Conservation (phyloP, 805 yeast genomes). For the Yarrowia sp. region DNA sequence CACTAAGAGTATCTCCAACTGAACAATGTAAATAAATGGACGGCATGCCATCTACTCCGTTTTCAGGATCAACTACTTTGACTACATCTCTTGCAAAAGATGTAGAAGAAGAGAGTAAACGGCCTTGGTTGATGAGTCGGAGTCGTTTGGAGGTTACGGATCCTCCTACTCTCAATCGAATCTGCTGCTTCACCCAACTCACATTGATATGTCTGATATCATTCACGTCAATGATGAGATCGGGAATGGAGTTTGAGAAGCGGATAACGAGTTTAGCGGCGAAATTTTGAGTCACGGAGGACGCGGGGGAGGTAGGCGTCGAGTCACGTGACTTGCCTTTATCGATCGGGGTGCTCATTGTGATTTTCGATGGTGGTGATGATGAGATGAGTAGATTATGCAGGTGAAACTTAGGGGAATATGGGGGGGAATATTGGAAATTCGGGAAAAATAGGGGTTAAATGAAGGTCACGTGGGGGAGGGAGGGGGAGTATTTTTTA, state of each 20-base stretch:
- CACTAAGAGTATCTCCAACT: slow-evolving; percentile 61
- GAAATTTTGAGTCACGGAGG: not conserved
- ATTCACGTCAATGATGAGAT: slow-evolving; percentile 43
- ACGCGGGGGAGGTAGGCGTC: not conserved
- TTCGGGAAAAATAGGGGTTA: too few relatives aligned
- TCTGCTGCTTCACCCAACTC: slow-evolving; percentile 44
- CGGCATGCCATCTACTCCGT: slow-evolving; percentile 29
- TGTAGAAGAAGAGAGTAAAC: slow-evolving; percentile 57
- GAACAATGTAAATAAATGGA: slow-evolving; percentile 74
- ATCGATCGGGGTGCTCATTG: not conserved
- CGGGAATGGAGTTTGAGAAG: slow-evolving; percentile 49
- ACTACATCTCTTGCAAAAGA: slow-evolving; percentile 53
- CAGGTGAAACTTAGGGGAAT: too few relatives aligned
- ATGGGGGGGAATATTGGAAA: too few relatives aligned
- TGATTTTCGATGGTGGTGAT: not conserved
- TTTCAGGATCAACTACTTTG: slow-evolving; percentile 27
- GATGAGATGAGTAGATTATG: not conserved
- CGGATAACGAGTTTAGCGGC: slow-evolving; percentile 40
- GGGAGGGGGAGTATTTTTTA: too few relatives aligned
- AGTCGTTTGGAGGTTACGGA: slow-evolving; percentile 45
- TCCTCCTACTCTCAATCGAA: slow-evolving; percentile 42
- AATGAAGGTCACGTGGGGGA: too few relatives aligned
- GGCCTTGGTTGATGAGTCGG: slow-evolving; percentile 67
- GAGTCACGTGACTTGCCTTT: slow-evolving; percentile 11
- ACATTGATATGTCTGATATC: slow-evolving; percentile 42